Conservation (phyloP, 805 yeast species). For the Cyberlindnera subsufficiens region DNA sequence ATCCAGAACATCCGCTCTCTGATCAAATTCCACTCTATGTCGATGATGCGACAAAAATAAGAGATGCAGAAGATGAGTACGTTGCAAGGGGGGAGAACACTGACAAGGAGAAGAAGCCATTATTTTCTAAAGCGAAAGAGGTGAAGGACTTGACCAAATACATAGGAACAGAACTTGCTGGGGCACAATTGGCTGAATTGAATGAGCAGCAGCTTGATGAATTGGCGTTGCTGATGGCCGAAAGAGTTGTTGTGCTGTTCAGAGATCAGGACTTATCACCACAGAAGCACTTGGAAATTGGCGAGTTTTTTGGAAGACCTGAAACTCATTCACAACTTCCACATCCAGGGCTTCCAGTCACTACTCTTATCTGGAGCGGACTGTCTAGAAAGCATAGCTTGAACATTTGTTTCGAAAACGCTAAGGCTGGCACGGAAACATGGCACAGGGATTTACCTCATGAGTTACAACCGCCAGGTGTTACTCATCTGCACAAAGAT, state of each 20-base stretch:
- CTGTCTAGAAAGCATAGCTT: conserved; percentile 2
- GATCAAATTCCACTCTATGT: conserved; percentile 30
- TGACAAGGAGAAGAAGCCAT: conserved; percentile 36
- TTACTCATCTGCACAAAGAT: conserved; percentile 46
- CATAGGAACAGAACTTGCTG: conserved; percentile 46
- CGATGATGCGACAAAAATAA: conserved; percentile 34
- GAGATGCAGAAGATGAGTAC: conserved; percentile 27
- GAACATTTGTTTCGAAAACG: neutral
- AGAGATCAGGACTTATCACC: conserved; percentile 14
- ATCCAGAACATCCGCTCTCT: conserved; percentile 30
- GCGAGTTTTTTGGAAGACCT: conserved; percentile 6
- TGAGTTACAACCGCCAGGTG: conserved; percentile 49
- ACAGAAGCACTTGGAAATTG: conserved; percentile 12
- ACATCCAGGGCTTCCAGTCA: conserved; percentile 28
- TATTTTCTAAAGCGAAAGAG: conserved; percentile 35
- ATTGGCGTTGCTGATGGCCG: conserved; percentile 40
- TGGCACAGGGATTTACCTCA: conserved; percentile 49
- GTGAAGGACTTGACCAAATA: conserved; percentile 38
- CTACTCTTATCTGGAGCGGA: conserved; percentile 29
- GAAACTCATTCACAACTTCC: neutral
- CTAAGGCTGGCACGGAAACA: neutral
- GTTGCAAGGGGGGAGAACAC: conserved; percentile 32
- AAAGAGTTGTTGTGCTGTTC: conserved; percentile 44
- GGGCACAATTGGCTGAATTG: conserved; percentile 37
- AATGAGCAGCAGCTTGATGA: conserved; percentile 40